phyloP scores from a whole-genome alignment of 768 basidiomycete genomes.

The Russula lepida region DNA sequence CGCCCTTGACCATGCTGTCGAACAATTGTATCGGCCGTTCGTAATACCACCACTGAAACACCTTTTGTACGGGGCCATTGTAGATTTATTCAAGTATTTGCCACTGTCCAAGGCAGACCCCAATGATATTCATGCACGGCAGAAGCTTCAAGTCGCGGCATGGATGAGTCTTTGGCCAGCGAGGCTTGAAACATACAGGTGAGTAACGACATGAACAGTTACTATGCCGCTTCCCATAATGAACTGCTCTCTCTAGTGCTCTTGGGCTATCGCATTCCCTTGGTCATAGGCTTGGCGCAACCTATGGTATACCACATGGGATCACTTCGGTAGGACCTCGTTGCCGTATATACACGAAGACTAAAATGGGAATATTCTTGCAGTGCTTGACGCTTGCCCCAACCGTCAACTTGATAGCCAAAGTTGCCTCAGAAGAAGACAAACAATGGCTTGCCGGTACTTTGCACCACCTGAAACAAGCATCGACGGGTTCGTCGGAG shows the following conservation, averaged over 20 bases:
- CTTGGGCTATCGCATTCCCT: slow-evolving; percentile 71
- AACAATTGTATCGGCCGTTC: slow-evolving; percentile 52
- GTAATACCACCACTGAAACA: slow-evolving; percentile 52
- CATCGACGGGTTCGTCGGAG: slow-evolving; percentile 54
- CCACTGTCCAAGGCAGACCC: slow-evolving; percentile 56
- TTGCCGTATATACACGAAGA: not conserved
- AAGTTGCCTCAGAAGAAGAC: slow-evolving; percentile 49
- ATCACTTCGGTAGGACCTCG: slow-evolving; percentile 59
- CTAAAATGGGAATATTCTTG: not conserved
- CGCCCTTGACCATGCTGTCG: slow-evolving; percentile 71
- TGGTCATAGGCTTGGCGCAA: slow-evolving; percentile 65
- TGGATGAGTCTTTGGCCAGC: slow-evolving; percentile 78
- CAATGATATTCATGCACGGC: slow-evolving; percentile 46
- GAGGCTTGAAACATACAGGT: slow-evolving; percentile 50
- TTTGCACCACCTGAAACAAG: slow-evolving; percentile 49
- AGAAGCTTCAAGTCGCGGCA: slow-evolving; percentile 62
- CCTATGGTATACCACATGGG: slow-evolving; percentile 71
- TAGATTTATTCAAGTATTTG: slow-evolving; percentile 67
- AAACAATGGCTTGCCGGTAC: slow-evolving; percentile 51
- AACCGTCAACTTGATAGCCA: slow-evolving; percentile 51
- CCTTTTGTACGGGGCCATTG: slow-evolving; percentile 56
- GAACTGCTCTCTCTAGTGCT: slow-evolving; percentile 32
- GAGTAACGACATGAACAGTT: not conserved
- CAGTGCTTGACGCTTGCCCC: slow-evolving; percentile 68
- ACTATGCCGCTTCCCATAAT: not conserved